Evolutionary conservation across 257 asterid genomes (phyloP).

Genomic region (Eustoma russellianum): DNA sequence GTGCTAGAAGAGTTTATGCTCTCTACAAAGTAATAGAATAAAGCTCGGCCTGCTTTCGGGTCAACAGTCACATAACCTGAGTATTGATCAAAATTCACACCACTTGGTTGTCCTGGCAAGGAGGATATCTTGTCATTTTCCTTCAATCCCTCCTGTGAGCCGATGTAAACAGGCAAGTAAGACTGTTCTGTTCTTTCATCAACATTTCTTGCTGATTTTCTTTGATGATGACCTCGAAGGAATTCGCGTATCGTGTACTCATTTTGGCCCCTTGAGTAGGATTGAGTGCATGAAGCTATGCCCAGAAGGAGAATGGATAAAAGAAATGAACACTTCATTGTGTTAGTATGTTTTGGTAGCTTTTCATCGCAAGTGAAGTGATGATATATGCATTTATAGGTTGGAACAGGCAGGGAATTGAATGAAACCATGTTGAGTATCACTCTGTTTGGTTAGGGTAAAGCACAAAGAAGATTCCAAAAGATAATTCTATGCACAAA

Average conservation of each 20-base stretch:
- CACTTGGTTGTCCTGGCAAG: constrained; percentile 46
- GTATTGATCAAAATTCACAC: constrained; percentile 36
- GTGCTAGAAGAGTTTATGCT: constrained; percentile 27
- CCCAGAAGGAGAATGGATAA: constrained; percentile 16
- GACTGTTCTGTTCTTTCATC: not conserved
- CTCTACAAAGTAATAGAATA: constrained; percentile 45
- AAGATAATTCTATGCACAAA: too few relatives aligned
- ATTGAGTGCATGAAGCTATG: constrained; percentile 18
- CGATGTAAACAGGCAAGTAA: constrained; percentile 2
- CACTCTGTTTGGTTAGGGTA: too few relatives aligned
- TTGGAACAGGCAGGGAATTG: too few relatives aligned
- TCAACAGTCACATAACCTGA: constrained; percentile 47
- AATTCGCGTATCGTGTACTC: constrained; percentile 16
- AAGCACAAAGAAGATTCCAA: too few relatives aligned
- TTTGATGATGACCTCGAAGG: constrained; percentile 6
- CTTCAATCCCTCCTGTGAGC: constrained; percentile 29
- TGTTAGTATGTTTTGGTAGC: not conserved
- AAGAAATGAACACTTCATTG: constrained; percentile 20
- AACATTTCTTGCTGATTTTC: not conserved
- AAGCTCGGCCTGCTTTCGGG: constrained; percentile 28
- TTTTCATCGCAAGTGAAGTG: too few relatives aligned
- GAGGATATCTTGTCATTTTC: constrained; percentile 23
- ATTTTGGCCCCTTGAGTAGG: constrained; percentile 15
- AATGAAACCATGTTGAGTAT: too few relatives aligned
- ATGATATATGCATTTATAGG: too few relatives aligned